Base-by-base conservation (phyloP, 805 yeast species). In the Cyberlindnera sargentensis region DNA sequence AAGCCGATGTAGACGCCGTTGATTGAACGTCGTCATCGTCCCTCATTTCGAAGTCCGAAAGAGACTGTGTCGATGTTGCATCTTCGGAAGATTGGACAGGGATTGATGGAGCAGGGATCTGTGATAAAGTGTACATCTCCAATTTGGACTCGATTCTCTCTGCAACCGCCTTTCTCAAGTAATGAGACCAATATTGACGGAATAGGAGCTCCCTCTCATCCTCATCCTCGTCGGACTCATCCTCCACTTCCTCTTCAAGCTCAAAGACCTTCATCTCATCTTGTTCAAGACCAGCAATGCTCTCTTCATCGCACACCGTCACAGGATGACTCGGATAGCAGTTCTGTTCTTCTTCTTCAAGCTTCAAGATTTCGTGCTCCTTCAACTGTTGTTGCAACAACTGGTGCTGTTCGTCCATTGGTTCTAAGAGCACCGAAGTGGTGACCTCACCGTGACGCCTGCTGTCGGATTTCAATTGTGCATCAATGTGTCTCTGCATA, bases 61-160 rank as follows among this genome's bases (percentile, higher is more conserved):
- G 10, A 8, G 41, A 31, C 7, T 31, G n/a, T n/a, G 20, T n/a
- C n/a, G 37, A 39, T 8, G 6, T 28, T 7, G 28, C 25, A n/a
- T 43, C 51, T 10, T 43, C 47, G 20, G 34, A 35, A 32, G 20
- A 15, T 15, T 44, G 49, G 32, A 46, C 39, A 3, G 40, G 47
- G 8, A 26, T 40, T 29, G 34, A 35, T 24, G 52, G 50, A 23
- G 44, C 51, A 43, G 49, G 46, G 25, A 45, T 47, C 31, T 43
- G 49, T 8, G 53, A 40, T 11, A 51, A 34, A 24, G 39, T 43
- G 35, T 46, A 33, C 23, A 48, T 29, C 10, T 49, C 52, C 26
- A 56, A n/a, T 33, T 57, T 57, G 39, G 51, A 47, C 37, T 53
- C 47, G 24, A 57, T 57, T 46, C 62, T 44, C 20, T 45, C 38